Conservation (phyloP, 345 rosid species). For the Eucalyptus guilfoylei region DNA sequence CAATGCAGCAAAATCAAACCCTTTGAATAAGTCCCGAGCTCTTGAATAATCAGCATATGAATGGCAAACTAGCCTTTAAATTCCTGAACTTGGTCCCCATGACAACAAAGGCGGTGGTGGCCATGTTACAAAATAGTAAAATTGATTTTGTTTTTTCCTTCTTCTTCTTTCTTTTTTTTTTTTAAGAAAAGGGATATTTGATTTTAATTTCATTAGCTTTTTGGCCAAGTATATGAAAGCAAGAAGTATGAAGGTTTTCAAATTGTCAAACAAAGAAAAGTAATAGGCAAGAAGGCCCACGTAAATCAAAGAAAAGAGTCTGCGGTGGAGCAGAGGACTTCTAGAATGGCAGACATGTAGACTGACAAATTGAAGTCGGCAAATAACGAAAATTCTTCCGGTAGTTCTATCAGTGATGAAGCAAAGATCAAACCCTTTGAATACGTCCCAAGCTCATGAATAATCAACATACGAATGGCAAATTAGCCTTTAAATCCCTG, state of each 20-base stretch:
- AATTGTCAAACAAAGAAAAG: too few relatives aligned
- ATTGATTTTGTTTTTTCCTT: neutral
- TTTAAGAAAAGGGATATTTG: too few relatives aligned
- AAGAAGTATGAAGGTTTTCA: too few relatives aligned
- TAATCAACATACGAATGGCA: neutral
- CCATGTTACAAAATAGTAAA: neutral
- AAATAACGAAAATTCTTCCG: neutral
- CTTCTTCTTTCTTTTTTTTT: too few relatives aligned
- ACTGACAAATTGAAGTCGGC: too few relatives aligned
- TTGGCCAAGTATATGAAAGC: too few relatives aligned
- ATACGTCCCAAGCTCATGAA: neutral
- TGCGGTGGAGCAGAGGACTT: too few relatives aligned
- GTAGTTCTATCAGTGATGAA: neutral
- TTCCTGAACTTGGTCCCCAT: neutral
- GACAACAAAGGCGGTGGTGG: neutral
- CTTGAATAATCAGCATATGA: neutral
- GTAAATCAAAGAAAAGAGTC: too few relatives aligned
- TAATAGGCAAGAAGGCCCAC: too few relatives aligned
- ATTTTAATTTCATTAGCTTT: neutral
- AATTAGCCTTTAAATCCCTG: neutral
- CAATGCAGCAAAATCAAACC: neutral
- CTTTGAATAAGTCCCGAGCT: neutral
- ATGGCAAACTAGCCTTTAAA: neutral
- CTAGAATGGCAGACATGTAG: too few relatives aligned
- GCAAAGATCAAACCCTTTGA: neutral